Evolutionary conservation across 495 filamentous ascomycete species (phyloP).

Genomic region (Penicillium cosmopolitanum): DNA sequence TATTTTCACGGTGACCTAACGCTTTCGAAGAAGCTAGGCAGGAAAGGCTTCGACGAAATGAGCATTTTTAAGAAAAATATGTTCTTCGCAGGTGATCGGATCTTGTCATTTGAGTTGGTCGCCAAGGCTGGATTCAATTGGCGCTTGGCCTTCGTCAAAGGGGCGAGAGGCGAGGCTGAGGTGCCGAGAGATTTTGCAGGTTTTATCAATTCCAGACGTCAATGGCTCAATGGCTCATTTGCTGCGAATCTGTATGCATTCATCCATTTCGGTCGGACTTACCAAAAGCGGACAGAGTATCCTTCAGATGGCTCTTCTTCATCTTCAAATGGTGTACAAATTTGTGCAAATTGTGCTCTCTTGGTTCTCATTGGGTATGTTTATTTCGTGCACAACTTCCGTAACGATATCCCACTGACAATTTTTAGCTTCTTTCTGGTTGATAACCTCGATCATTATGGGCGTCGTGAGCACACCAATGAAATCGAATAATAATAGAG

Average conservation of each 20-base stretch:
- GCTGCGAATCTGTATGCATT: conserved; percentile 87
- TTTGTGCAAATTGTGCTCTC: conserved; percentile 78
- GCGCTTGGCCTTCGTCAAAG: conserved; percentile 97
- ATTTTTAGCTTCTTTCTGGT: conserved; percentile 69
- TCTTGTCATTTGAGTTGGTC: conserved; percentile 97
- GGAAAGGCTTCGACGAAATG: conserved; percentile 99
- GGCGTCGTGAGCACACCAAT: conserved; percentile 75
- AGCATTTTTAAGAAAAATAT: conserved; percentile 99
- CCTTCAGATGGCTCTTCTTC: conserved; percentile 89
- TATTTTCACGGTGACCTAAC: conserved; percentile 99
- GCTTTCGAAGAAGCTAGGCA: conserved; percentile 85
- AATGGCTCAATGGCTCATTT: conserved; percentile 94
- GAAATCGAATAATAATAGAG: conserved; percentile 38
- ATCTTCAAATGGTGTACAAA: conserved; percentile 89
- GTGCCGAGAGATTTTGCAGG: conserved; percentile 86
- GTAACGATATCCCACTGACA: background rate
- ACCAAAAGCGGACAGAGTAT: conserved; percentile 89
- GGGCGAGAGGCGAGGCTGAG: conserved; percentile 96
- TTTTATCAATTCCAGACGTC: conserved; percentile 86
- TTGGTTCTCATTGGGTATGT: conserved; percentile 84
- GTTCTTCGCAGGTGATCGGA: conserved; percentile 99
- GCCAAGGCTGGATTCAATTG: conserved; percentile 97
- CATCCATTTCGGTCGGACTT: conserved; percentile 94
- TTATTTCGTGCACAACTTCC: conserved; percentile 41
- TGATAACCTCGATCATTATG: conserved; percentile 94